Percentiles rank a stretch among this genome's conserved stretches.
Evolutionary conservation across 208 protist species (phyloP).

Genomic region (Leishmania tarentolae): DNA sequence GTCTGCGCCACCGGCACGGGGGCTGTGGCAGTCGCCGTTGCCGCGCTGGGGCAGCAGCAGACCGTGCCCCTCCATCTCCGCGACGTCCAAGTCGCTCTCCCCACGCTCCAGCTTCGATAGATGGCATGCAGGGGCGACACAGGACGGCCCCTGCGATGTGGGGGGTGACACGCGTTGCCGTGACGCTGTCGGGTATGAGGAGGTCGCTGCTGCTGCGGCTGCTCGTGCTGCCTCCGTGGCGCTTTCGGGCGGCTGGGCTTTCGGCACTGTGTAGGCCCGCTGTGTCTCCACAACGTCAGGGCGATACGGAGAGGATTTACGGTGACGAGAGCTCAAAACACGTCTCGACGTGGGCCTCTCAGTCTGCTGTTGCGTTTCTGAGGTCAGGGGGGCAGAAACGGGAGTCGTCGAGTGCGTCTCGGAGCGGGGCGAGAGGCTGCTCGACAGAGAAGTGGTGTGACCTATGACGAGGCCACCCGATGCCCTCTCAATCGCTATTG

Average conservation of each 20-base stretch:
- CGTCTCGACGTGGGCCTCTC: not conserved
- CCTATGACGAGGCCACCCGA: not conserved
- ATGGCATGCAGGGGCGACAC: not conserved
- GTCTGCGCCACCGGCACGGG: not conserved
- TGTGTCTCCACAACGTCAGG: not conserved
- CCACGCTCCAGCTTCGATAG: not conserved
- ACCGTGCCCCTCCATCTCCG: not conserved
- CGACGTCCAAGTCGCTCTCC: not conserved
- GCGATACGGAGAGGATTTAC: not conserved
- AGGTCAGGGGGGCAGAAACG: not conserved
- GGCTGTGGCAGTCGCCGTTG: not conserved
- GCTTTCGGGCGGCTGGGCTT: not conserved
- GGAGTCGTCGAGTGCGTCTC: not conserved
- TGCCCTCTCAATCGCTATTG: not conserved
- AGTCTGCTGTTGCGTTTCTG: not conserved
- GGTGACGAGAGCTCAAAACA: not conserved
- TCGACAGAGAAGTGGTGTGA: not conserved
- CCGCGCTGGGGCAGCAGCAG: not conserved
- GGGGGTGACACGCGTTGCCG: not conserved
- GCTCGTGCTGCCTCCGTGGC: not conserved
- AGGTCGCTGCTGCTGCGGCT: constrained; percentile 6
- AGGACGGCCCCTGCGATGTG: not conserved
- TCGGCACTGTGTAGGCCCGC: not conserved
- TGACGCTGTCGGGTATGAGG: not conserved
- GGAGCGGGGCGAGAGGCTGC: not conserved